A percentile compares a stretch with the other conserved stretches of the same genome.
Conservation (phyloP, 208 protist genomes). For the Wallacemonas sp. region DNA sequence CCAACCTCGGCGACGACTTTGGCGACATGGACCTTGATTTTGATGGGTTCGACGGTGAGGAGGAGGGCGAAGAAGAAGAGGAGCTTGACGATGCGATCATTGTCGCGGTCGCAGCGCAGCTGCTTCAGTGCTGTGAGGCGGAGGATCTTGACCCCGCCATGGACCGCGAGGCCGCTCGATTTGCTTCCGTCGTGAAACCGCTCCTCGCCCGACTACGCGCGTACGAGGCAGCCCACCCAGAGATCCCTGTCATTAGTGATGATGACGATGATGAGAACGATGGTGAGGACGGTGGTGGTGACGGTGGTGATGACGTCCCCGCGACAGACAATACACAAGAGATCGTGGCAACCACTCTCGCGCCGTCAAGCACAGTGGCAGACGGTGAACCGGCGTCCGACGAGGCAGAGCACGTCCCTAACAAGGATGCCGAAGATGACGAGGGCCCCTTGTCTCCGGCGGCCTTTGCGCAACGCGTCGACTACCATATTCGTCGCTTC, state of each 20-base stretch:
- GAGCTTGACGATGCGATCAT: conserved; percentile 62
- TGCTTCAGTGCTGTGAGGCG: conserved; percentile 68
- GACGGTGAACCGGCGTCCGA: no score
- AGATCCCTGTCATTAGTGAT: neutral
- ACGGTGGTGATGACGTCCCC: neutral
- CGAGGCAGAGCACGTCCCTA: no score
- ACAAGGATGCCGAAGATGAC: neutral
- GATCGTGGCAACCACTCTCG: no score
- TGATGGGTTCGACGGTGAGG: conserved; percentile 37
- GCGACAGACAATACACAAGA: no score
- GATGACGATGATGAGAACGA: neutral
- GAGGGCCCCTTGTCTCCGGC: conserved; percentile 11
- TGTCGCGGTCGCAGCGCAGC: conserved; percentile 62
- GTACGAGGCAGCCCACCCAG: neutral
- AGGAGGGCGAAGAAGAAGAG: conserved; percentile 68
- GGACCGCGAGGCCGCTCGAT: conserved; percentile 30
- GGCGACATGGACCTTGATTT: conserved; percentile 21
- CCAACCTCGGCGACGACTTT: conserved; percentile 7
- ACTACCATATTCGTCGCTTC: conserved; percentile 41
- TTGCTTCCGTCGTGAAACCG: conserved; percentile 34
- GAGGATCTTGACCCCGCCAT: conserved; percentile 57
- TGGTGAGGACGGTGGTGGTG: neutral
- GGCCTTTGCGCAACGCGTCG: conserved; percentile 37
- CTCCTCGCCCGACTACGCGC: conserved; percentile 30
- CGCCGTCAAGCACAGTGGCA: no score